Percentiles rank a stretch among this genome's conserved stretches.
These are phyloP conservation scores for Platanthera zijinensis DNA, from an alignment of 106 monocot genomes.

Conservation along the genomic window DNA sequence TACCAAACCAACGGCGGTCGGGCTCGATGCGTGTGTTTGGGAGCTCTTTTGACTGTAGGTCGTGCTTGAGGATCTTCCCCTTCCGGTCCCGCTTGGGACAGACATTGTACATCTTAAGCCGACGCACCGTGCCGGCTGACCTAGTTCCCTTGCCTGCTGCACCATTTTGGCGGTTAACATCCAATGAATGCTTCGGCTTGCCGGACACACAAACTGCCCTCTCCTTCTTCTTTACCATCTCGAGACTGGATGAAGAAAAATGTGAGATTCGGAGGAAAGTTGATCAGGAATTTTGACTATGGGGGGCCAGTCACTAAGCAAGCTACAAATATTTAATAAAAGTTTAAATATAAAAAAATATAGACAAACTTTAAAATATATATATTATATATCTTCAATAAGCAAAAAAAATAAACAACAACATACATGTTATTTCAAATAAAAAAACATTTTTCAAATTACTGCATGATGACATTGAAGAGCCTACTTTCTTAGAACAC, in stretches of 20 bases:
- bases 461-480: too few species aligned
- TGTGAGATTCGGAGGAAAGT: not conserved
- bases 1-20: conserved; percentile 96
- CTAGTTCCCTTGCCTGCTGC: conserved; percentile 35
- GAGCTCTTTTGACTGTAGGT: conserved; percentile 85
- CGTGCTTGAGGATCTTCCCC: conserved; percentile 72
- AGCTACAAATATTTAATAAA: too few species aligned
- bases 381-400: too few species aligned
- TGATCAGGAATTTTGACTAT: not conserved
- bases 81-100: conserved; percentile 65
- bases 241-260: not conserved
- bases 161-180: conserved; percentile 88
- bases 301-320: too few species aligned
- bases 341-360: too few species aligned
- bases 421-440: too few species aligned
- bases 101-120: conserved; percentile 85
- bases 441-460: too few species aligned
- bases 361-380: too few species aligned
- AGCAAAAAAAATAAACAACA: too few species aligned
- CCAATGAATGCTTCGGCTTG: conserved; percentile 92
- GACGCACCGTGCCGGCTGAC: conserved; percentile 70
- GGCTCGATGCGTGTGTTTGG: conserved; percentile 83
- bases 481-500: too few species aligned
- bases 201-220: conserved; percentile 62
- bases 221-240: conserved; percentile 61